Base-by-base conservation (phyloP, 768 basidiomycete genomes). In the Serendipita sp. region DNA sequence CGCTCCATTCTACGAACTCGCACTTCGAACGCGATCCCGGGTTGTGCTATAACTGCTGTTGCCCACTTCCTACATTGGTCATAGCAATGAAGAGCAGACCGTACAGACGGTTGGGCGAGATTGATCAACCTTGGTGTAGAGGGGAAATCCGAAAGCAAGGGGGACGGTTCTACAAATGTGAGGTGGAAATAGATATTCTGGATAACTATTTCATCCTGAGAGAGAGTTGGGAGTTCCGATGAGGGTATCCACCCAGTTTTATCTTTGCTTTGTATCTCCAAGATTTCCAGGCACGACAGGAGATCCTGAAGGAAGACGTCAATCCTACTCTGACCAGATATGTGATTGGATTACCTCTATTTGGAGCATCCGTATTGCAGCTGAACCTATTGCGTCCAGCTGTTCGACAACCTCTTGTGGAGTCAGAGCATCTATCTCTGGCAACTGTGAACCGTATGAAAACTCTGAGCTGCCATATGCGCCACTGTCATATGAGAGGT, bases 261-360 rank as follows among this genome's bases (percentile, higher is more conserved):
- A 70, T 92, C 90, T 16, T 82, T 80, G 1, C 81, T 83, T 71
- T 92, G 90, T 0, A 88, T 81, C 71, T 92, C 90, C 9, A 92
- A 77, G 17, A 90, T 72, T 70, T 92, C 90, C 3, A 83, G 81
- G 4, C 86, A 83, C 44, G 84, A 76, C 67, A 88, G 85, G 41
- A 92, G 75, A 72, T 91, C 89, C 87, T 90, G 64, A 45, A 34
- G 60, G 17, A 51, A 34, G 42, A n/a, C n/a, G n/a, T 33, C 11
- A 50, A 16, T 33, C 17, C 53, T 4, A 33, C 45, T 31, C 28
- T 31, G 3, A 60, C 3, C 4, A 41, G 26, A 41, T 24, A 31
- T 17, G 24, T 3, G 2, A 50, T 17, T 13, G 42, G 24, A 74
- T 64, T 69, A 88, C 88, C 77, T 90, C 88, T 69, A 87, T 83